A percentile compares a stretch with the other conserved stretches of the same genome.
These are phyloP conservation scores for Oldenlandia corymbosa DNA, from an alignment of 257 asterid species.

Conservation along the genomic window DNA sequence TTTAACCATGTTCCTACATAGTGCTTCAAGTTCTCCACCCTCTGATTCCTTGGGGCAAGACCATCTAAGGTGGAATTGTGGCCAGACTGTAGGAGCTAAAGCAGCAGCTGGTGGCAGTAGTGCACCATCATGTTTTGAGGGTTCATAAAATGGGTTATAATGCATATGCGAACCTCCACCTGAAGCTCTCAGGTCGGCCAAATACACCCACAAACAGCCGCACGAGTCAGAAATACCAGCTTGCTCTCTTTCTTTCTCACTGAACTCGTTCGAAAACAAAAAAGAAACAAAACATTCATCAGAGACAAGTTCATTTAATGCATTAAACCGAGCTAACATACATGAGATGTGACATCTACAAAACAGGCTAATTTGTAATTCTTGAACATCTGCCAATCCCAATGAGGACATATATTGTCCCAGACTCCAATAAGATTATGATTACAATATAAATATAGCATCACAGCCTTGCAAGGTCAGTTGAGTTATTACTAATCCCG, in stretches of 20 bases:
- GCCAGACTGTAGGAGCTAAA: constrained; percentile 97
- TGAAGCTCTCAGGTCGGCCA: constrained; percentile 70
- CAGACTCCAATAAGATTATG: not conserved
- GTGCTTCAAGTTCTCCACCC: constrained; percentile 86
- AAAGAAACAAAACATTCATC: not conserved
- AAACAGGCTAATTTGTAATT: not conserved
- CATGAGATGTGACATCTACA: not conserved
- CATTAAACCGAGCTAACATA: not conserved
- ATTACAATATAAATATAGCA: not conserved
- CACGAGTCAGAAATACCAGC: constrained; percentile 75
- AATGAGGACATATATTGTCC: not conserved
- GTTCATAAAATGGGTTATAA: constrained; percentile 76
- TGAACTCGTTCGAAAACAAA: constrained; percentile 19
- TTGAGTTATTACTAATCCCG: too few species aligned
- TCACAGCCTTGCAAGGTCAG: too few species aligned
- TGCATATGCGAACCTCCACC: constrained; percentile 72
- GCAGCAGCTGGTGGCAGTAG: constrained; percentile 97
- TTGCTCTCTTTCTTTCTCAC: constrained; percentile 94
- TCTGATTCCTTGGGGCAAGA: constrained; percentile 85
- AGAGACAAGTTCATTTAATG: not conserved
- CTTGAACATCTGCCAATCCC: not conserved
- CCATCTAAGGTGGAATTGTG: constrained; percentile 99
- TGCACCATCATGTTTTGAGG: constrained; percentile 59
- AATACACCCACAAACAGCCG: constrained; percentile 85
- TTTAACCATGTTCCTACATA: constrained; percentile 65